A percentile compares a stretch with the other conserved stretches of the same genome.
Conservation (phyloP, 768 basidiomycete genomes). For the Boletus sensibilis region DNA sequence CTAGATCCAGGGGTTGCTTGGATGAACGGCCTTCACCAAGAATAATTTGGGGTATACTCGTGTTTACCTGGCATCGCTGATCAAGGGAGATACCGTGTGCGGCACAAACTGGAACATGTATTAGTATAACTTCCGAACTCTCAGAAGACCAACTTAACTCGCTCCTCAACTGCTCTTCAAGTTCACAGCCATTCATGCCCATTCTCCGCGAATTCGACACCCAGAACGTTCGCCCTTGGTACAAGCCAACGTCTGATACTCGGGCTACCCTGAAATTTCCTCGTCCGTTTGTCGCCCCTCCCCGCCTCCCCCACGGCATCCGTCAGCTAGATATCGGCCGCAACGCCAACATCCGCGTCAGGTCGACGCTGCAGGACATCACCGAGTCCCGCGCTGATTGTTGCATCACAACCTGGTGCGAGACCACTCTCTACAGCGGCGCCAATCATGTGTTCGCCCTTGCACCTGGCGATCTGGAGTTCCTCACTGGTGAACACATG, state of each 20-base stretch:
- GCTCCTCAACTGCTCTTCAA: not conserved
- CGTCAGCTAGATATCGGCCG: slow-evolving; percentile 5
- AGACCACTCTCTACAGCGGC: not conserved
- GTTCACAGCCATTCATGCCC: slow-evolving; percentile 8
- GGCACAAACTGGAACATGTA: not conserved
- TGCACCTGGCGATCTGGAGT: slow-evolving; percentile 12
- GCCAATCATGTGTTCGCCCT: slow-evolving; percentile 3
- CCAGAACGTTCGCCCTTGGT: not conserved
- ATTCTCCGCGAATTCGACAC: slow-evolving; percentile 16
- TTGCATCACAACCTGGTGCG: slow-evolving; percentile 3
- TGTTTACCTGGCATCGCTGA: not conserved
- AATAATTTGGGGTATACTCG: not conserved
- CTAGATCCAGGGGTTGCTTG: not conserved
- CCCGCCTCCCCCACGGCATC: slow-evolving; percentile 19
- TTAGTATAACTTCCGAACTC: not conserved
- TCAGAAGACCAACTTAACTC: not conserved
- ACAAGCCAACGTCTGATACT: slow-evolving; percentile 2
- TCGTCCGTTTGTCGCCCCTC: slow-evolving; percentile 12
- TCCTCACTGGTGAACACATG: slow-evolving; percentile 12
- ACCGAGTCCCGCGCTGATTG: slow-evolving; percentile 4
- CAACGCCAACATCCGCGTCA: slow-evolving; percentile 11
- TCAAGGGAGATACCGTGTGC: not conserved
- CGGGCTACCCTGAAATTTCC: slow-evolving; percentile 9
- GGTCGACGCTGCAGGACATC: slow-evolving; percentile 4
- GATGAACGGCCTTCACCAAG: no score